phyloP scores from a whole-genome alignment of 148 eudicot genomes.

The Rhododendron mucronatum region DNA sequence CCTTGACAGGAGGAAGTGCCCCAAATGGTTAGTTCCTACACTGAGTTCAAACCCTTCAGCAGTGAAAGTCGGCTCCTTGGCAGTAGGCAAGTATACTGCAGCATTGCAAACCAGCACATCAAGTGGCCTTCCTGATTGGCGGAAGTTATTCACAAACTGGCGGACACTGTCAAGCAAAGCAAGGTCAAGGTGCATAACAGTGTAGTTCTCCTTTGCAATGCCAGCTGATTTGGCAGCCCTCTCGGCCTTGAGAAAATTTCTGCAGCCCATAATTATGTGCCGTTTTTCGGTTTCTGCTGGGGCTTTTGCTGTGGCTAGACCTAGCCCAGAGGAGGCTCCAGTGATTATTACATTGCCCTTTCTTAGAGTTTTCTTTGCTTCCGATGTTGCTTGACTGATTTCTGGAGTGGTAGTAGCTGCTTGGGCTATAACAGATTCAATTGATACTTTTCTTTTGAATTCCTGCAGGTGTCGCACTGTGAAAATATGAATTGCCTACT shows the following conservation, averaged over 20 bases:
- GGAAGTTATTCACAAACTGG: constrained; percentile 65
- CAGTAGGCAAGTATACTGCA: constrained; percentile 65
- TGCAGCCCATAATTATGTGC: constrained; percentile 83
- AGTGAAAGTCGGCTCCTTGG: constrained; percentile 52
- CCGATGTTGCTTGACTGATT: constrained; percentile 30
- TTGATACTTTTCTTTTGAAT: constrained; percentile 22
- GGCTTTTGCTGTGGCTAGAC: constrained; percentile 81
- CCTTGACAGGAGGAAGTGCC: constrained; percentile 67
- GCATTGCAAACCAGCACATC: constrained; percentile 80
- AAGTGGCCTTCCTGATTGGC: constrained; percentile 55
- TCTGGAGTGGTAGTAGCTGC: constrained; percentile 55
- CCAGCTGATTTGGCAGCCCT: constrained; percentile 78
- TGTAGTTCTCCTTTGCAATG: constrained; percentile 60
- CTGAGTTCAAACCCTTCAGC: constrained; percentile 93
- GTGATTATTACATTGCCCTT: constrained; percentile 76
- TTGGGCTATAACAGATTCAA: constrained; percentile 42
- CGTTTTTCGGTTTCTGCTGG: constrained; percentile 77
- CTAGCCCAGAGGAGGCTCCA: constrained; percentile 91
- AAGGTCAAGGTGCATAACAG: constrained; percentile 82
- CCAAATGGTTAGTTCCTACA: constrained; percentile 84
- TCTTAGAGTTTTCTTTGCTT: constrained; percentile 67
- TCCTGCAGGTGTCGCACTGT: not conserved
- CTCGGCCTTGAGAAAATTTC: constrained; percentile 78
- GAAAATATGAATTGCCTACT: not conserved
- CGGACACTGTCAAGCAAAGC: constrained; percentile 67